Conservation (phyloP, 345 rosid species). For the Aegle marmelos region DNA sequence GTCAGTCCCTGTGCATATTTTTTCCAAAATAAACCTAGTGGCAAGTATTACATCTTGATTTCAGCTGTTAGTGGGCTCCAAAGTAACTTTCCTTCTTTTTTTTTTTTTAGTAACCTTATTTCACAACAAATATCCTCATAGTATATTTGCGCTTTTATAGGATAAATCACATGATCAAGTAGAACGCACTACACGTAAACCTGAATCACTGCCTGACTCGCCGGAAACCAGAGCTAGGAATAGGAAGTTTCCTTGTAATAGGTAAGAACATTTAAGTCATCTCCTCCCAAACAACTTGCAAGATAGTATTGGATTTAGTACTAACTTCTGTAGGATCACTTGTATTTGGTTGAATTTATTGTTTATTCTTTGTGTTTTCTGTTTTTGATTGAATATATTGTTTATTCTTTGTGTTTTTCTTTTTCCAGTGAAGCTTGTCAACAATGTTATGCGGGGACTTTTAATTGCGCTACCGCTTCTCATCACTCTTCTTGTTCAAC, state of each 20-base stretch:
- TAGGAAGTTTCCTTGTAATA: constrained; percentile 13
- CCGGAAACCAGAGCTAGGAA: constrained; percentile 8
- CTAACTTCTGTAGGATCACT: neutral
- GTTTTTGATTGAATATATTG: neutral
- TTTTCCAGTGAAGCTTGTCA: constrained; percentile 19
- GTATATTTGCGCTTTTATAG: constrained; percentile 13
- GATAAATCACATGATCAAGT: constrained; percentile 28
- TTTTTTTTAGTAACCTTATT: too few species aligned
- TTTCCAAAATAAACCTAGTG: constrained; percentile 17
- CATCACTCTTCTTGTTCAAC: constrained; percentile 14
- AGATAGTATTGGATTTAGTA: neutral
- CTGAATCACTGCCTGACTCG: constrained; percentile 15
- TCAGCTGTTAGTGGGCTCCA: constrained; percentile 5
- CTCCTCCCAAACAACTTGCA: neutral
- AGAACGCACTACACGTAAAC: constrained; percentile 9
- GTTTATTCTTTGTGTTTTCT: neutral
- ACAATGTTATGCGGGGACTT: neutral
- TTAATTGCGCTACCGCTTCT: constrained; percentile 22
- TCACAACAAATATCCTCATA: constrained; percentile 3
- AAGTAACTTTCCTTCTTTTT: neutral
- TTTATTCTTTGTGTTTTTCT: neutral
- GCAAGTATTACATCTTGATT: constrained; percentile 24
- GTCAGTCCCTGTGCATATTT: constrained; percentile 12
- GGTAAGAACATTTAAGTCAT: constrained; percentile 13
- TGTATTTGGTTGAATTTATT: neutral